phyloP scores from a whole-genome alignment of 345 rosid genomes.

The Rhizophora mangle region DNA sequence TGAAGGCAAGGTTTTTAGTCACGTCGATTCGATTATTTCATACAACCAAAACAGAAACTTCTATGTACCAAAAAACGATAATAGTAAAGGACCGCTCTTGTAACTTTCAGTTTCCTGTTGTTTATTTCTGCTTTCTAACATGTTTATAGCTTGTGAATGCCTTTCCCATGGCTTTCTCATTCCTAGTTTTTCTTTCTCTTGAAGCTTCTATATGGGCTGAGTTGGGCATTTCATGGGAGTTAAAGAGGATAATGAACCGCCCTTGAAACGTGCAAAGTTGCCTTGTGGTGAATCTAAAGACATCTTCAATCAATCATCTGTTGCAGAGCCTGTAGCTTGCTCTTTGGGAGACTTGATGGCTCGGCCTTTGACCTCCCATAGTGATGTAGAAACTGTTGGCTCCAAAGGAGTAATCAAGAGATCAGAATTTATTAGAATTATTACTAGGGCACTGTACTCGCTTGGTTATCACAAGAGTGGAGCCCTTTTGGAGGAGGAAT shows the following conservation, averaged over 20 bases:
- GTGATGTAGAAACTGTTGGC: constrained; percentile 52
- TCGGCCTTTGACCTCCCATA: constrained; percentile 61
- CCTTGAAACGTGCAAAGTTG: constrained; percentile 53
- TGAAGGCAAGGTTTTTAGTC: no score
- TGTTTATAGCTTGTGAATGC: neutral
- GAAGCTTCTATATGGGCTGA: constrained; percentile 53
- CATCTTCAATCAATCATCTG: constrained; percentile 36
- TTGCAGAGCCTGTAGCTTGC: constrained; percentile 32
- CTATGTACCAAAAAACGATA: no score
- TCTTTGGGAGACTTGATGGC: constrained; percentile 68
- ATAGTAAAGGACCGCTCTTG: no score
- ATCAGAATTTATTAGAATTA: constrained; percentile 55
- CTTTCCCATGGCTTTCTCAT: neutral
- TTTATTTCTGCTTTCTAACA: neutral
- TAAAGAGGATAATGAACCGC: constrained; percentile 69
- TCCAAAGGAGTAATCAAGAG: constrained; percentile 57
- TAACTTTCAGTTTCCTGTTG: neutral
- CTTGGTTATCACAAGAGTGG: constrained; percentile 65
- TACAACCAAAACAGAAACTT: no score
- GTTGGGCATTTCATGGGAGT: constrained; percentile 65
- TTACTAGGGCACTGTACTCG: constrained; percentile 61
- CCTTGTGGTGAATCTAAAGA: constrained; percentile 39
- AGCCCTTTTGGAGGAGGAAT: constrained; percentile 67
- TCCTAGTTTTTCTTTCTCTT: constrained; percentile 2
- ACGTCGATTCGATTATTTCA: no score